Evolutionary conservation across 352 stramenopile species (phyloP).

Genomic region (Peronosclerospora sorghi): DNA sequence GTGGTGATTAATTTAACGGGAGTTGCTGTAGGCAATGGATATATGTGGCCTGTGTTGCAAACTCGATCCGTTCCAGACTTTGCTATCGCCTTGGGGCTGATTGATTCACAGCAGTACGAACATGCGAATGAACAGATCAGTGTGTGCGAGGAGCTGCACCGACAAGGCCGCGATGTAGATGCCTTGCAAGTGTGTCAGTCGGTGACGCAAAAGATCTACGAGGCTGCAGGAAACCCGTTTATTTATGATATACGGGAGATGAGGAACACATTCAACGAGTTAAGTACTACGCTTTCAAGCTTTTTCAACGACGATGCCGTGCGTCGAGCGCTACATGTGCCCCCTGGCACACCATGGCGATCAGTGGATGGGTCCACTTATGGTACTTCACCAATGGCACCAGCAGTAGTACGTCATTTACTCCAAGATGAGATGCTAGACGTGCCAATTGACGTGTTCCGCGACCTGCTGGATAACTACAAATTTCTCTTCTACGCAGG

Average conservation of each 20-base stretch:
- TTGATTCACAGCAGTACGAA: constrained; percentile 78
- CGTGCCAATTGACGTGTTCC: constrained; percentile 63
- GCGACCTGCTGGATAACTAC: constrained; percentile 73
- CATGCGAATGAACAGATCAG: constrained; percentile 63
- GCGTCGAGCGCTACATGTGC: constrained; percentile 79
- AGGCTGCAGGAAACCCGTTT: constrained; percentile 66
- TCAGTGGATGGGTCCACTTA: constrained; percentile 56
- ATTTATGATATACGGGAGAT: constrained; percentile 74
- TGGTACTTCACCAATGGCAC: constrained; percentile 37
- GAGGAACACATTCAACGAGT: constrained; percentile 41
- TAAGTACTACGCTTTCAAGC: constrained; percentile 39
- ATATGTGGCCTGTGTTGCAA: constrained; percentile 78
- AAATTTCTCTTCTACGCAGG: constrained; percentile 76
- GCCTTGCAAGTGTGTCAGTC: constrained; percentile 58
- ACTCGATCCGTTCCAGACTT: constrained; percentile 74
- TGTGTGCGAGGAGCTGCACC: constrained; percentile 61
- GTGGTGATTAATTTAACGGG: constrained; percentile 71
- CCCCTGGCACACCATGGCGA: constrained; percentile 41
- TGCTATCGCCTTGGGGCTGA: constrained; percentile 64
- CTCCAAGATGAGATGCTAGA: constrained; percentile 69
- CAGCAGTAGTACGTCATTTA: constrained; percentile 56
- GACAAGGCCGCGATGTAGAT: constrained; percentile 59
- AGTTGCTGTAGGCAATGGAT: constrained; percentile 85
- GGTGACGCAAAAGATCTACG: constrained; percentile 70
- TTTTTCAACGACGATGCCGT: constrained; percentile 83